Percentiles rank a stretch among this genome's conserved stretches.
These are phyloP conservation scores for Bombardia bombarda DNA, from an alignment of 495 filamentous ascomycete genomes.

Conservation along the genomic window DNA sequence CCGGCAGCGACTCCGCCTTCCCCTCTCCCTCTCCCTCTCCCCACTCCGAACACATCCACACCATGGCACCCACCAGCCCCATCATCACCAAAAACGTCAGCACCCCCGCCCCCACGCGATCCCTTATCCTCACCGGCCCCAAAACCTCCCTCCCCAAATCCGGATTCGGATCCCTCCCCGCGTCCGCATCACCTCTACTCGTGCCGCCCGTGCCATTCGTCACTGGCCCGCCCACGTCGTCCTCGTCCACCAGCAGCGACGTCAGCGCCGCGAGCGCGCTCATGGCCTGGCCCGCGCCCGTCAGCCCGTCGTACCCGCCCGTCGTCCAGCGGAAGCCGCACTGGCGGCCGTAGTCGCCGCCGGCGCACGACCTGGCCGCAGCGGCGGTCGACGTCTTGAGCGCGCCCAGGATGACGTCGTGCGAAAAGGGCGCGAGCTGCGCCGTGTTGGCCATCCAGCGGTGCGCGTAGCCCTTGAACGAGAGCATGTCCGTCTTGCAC, in stretches of 20 bases:
- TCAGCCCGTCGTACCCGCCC: constrained; percentile 6
- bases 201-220: constrained; percentile 49
- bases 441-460: constrained; percentile 64
- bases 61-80: constrained; percentile 16
- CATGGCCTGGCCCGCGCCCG: constrained; percentile 51
- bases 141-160: constrained; percentile 15
- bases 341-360: constrained; percentile 37
- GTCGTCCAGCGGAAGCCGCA: constrained; percentile 48
- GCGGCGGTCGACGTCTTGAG: constrained; percentile 52
- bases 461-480: constrained; percentile 68
- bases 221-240: constrained; percentile 27
- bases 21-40: background rate
- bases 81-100: constrained; percentile 38
- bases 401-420: constrained; percentile 45
- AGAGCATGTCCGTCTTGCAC: constrained; percentile 62
- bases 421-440: constrained; percentile 59
- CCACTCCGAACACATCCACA: constrained; percentile 17
- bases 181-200: constrained; percentile 50
- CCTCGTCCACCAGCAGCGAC: constrained; percentile 35
- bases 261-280: constrained; percentile 42
- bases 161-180: constrained; percentile 35
- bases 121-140: constrained; percentile 39
- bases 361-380: constrained; percentile 56
- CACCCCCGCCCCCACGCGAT: constrained; percentile 49
- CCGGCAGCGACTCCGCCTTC: background rate